Percentiles rank a stretch among this genome's conserved stretches.
These are phyloP conservation scores for Sequoia sempervirens DNA, from an alignment of 75 land plant species.

Conservation along the genomic window DNA sequence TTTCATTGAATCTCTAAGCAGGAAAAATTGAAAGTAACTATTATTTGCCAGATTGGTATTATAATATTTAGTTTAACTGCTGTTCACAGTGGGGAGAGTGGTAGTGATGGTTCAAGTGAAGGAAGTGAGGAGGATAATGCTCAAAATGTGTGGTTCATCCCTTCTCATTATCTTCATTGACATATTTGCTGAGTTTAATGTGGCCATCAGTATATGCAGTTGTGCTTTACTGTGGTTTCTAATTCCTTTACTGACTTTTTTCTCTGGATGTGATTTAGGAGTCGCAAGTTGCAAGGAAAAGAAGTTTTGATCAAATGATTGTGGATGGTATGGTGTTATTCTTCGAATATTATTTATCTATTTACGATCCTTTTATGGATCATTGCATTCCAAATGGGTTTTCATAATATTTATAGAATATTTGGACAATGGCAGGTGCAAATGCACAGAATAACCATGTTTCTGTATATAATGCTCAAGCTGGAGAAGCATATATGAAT, in stretches of 20 bases:
- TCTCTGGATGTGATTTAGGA: slow-evolving; percentile 16
- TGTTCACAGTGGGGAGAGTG: slow-evolving; percentile 62
- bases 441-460: slow-evolving; percentile 28
- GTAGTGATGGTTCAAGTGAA: slow-evolving; percentile 75
- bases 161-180: neutral
- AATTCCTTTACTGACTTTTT: neutral
- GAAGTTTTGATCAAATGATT: slow-evolving; percentile 70
- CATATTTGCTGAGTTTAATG: neutral
- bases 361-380: neutral
- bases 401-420: neutral
- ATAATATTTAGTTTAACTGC: slow-evolving; percentile 5
- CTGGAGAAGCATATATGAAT: slow-evolving; percentile 10
- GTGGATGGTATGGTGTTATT: slow-evolving; percentile 46
- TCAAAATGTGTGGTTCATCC: slow-evolving; percentile 27
- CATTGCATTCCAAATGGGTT: neutral
- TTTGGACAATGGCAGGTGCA: slow-evolving; percentile 23
- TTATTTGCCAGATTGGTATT: neutral
- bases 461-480: slow-evolving; percentile 13
- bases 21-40: neutral
- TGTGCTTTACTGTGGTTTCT: neutral
- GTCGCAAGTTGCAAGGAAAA: slow-evolving; percentile 34
- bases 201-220: neutral
- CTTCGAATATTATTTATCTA: neutral
- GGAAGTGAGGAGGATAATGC: slow-evolving; percentile 62
- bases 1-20: neutral